These are phyloP conservation scores for Neurospora sp. DNA, from an alignment of 495 filamentous ascomycete genomes.

Conservation along the genomic window DNA sequence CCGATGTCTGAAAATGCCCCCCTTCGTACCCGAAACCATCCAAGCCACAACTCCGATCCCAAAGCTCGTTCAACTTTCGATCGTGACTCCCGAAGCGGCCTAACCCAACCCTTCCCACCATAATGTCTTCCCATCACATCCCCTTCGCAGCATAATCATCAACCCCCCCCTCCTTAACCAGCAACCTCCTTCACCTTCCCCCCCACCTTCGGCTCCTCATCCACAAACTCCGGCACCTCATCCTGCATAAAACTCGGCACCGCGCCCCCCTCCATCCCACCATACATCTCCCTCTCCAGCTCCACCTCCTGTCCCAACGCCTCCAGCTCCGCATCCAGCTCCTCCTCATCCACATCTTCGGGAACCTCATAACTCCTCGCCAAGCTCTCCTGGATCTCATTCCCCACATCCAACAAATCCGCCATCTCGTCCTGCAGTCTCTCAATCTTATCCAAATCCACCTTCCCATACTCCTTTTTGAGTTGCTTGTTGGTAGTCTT, in stretches of 20 bases:
- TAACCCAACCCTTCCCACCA: not conserved
- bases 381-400: conserved; percentile 87
- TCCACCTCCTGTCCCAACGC: conserved; percentile 86
- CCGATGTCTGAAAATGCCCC: not conserved
- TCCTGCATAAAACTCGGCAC: conserved; percentile 85
- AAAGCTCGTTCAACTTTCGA: not conserved
- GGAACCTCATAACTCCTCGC: conserved; percentile 90
- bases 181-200: conserved; percentile 75
- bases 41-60: not conserved
- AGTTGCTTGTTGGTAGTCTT: conserved; percentile 92
- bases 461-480: conserved; percentile 91
- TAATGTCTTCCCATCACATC: not conserved
- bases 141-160: no score
- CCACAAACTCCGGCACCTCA: conserved; percentile 71
- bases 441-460: conserved; percentile 96
- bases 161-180: conserved; percentile 21
- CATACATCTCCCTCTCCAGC: conserved; percentile 46
- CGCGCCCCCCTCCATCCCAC: conserved; percentile 34
- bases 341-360: conserved; percentile 95
- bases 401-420: conserved; percentile 93
- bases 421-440: conserved; percentile 98
- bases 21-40: not conserved
- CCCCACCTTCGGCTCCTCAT: conserved; percentile 56
- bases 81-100: not conserved
- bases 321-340: conserved; percentile 94